phyloP scores from a whole-genome alignment of 768 basidiomycete genomes.

The Hygrophorus russula region DNA sequence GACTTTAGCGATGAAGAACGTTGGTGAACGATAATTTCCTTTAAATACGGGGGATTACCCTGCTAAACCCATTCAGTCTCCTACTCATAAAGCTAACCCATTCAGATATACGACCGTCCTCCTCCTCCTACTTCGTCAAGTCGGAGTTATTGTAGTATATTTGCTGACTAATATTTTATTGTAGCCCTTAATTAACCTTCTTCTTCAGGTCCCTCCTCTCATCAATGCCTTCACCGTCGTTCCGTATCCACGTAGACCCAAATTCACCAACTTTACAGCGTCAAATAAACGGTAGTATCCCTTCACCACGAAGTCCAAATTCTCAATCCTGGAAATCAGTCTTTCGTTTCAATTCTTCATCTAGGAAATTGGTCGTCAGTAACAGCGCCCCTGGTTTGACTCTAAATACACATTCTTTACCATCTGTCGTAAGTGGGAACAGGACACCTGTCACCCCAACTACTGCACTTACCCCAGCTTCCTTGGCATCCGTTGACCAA shows the following conservation, averaged over 20 bases:
- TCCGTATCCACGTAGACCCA: slow-evolving; percentile 13
- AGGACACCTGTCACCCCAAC: slow-evolving; percentile 34
- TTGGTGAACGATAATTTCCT: background rate
- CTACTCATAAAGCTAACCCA: background rate
- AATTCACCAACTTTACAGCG: slow-evolving; percentile 10
- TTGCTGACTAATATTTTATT: slow-evolving; percentile 3
- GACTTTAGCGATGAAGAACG: too few relatives aligned
- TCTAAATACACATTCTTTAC: slow-evolving; percentile 36
- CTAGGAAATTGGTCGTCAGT: slow-evolving; percentile 41
- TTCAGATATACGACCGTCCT: too few relatives aligned
- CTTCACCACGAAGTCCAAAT: slow-evolving; percentile 14
- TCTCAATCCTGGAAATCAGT: slow-evolving; percentile 58
- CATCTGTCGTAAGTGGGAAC: slow-evolving; percentile 21
- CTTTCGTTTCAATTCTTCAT: slow-evolving; percentile 57
- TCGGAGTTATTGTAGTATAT: too few relatives aligned
- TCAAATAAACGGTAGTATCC: slow-evolving; percentile 9
- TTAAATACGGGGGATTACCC: background rate
- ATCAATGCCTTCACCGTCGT: slow-evolving; percentile 17
- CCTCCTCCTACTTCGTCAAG: too few relatives aligned
- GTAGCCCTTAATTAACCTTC: slow-evolving; percentile 6
- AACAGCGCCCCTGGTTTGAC: slow-evolving; percentile 31
- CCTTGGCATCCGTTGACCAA: slow-evolving; percentile 41
- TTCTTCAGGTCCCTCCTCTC: slow-evolving; percentile 9
- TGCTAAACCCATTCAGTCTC: slow-evolving; percentile 1
- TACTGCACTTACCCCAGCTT: slow-evolving; percentile 41